A percentile compares a stretch with the other conserved stretches of the same genome.
These are phyloP conservation scores for Benincasa hispida DNA, from an alignment of 306 rosid genomes.

Conservation along the genomic window DNA sequence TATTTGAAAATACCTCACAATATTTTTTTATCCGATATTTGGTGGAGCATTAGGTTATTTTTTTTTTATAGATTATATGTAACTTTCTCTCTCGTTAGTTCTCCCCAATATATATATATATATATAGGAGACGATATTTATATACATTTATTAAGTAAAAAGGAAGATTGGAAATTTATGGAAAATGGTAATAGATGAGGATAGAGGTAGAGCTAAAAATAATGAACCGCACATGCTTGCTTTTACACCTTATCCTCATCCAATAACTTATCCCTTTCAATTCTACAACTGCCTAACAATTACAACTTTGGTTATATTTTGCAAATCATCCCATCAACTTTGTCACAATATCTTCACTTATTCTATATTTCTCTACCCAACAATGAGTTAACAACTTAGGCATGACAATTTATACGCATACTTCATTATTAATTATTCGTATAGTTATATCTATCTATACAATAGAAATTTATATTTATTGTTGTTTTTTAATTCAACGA, in stretches of 20 bases:
- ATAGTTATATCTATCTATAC: too few relatives aligned
- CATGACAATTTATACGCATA: background rate
- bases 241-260: background rate
- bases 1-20: too few relatives aligned
- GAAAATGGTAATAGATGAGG: background rate
- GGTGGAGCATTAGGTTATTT: too few relatives aligned
- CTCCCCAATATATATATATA: too few relatives aligned
- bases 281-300: background rate
- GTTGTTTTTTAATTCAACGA: background rate
- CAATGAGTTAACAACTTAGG: background rate
- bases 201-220: background rate
- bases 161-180: background rate
- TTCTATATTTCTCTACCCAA: background rate
- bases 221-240: background rate
- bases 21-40: too few relatives aligned
- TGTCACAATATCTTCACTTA: background rate
- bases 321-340: background rate
- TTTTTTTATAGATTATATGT: too few relatives aligned
- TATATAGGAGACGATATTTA: background rate
- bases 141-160: background rate
- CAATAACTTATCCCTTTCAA: background rate
- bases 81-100: too few relatives aligned
- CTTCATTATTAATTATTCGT: background rate
- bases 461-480: background rate
- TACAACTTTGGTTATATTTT: background rate